These are phyloP conservation scores for Parascedosporium putredinis DNA, from an alignment of 2,329 filamentous ascomycete genomes.

Conservation along the genomic window DNA sequence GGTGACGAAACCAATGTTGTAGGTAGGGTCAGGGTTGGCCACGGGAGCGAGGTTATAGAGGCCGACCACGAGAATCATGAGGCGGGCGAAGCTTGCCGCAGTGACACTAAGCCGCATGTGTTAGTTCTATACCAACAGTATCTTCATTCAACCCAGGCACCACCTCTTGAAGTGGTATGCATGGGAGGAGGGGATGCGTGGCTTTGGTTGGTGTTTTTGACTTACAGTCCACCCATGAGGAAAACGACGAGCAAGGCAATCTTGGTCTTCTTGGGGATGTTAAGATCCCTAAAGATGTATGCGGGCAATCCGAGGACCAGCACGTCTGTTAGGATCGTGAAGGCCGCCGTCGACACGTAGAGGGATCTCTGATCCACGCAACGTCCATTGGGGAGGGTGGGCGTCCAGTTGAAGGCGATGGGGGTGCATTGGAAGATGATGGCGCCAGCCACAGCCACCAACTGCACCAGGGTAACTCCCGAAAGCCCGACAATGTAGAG, in stretches of 20 bases:
- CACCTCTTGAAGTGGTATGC: too few relatives aligned
- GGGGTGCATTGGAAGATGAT: slow-evolving; percentile 30
- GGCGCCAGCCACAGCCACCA: slow-evolving; percentile 25
- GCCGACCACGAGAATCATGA: slow-evolving; percentile 16
- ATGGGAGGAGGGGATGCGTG: too few relatives aligned
- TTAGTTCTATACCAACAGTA: neutral
- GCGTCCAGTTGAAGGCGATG: slow-evolving; percentile 22
- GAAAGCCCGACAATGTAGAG: slow-evolving; percentile 21
- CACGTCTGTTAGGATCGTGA: slow-evolving; percentile 31
- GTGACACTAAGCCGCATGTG: too few relatives aligned
- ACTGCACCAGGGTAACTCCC: slow-evolving; percentile 23
- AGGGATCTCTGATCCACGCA: slow-evolving; percentile 22
- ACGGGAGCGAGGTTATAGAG: slow-evolving; percentile 5
- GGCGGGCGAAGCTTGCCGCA: slow-evolving; percentile 21
- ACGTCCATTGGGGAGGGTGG: slow-evolving; percentile 14
- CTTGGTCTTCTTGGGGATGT: slow-evolving; percentile 26
- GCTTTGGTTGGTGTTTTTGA: too few relatives aligned
- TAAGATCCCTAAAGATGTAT: slow-evolving; percentile 28
- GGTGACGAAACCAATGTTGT: slow-evolving; percentile 21
- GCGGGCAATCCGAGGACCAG: slow-evolving; percentile 28
- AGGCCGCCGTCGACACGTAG: slow-evolving; percentile 23
- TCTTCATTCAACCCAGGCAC: too few relatives aligned
- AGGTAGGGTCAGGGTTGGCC: slow-evolving; percentile 14
- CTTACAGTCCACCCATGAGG: slow-evolving; percentile 25
- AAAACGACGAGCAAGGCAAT: slow-evolving; percentile 29